A percentile compares a stretch with the other conserved stretches of the same genome.
These are phyloP conservation scores for Carex kokanica DNA, from an alignment of 176 grass and related monocot genomes.

Conservation along the genomic window DNA sequence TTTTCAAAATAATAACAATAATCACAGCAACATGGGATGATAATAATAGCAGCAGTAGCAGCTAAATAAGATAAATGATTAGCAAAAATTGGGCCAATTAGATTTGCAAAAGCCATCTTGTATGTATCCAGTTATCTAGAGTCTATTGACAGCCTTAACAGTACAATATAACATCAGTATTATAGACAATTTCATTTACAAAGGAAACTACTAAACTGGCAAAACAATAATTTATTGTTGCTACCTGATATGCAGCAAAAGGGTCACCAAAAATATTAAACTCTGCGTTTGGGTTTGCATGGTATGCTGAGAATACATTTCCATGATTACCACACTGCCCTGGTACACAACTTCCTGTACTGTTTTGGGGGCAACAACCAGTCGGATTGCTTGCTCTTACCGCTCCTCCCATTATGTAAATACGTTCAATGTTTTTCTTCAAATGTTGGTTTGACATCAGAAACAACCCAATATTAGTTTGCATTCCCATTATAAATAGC, in stretches of 20 bases:
- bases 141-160: no score
- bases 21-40: background rate
- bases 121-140: no score
- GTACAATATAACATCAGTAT: background rate
- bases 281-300: slow-evolving; percentile 66
- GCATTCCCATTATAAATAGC: slow-evolving; percentile 54
- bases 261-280: slow-evolving; percentile 85
- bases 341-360: slow-evolving; percentile 18
- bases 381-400: slow-evolving; percentile 38
- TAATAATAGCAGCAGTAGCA: background rate
- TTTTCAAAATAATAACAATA: background rate
- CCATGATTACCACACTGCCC: slow-evolving; percentile 39
- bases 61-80: no score
- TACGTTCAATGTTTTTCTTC: slow-evolving; percentile 48
- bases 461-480: slow-evolving; percentile 70
- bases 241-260: slow-evolving; percentile 66
- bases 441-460: slow-evolving; percentile 56
- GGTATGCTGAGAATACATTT: slow-evolving; percentile 65
- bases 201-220: background rate
- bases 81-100: no score
- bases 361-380: slow-evolving; percentile 34
- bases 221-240: background rate
- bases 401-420: slow-evolving; percentile 68
- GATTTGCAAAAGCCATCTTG: no score
- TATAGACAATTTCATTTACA: background rate